Base-by-base conservation (phyloP, 768 basidiomycete genomes). In the Leccinum barrowsii region DNA sequence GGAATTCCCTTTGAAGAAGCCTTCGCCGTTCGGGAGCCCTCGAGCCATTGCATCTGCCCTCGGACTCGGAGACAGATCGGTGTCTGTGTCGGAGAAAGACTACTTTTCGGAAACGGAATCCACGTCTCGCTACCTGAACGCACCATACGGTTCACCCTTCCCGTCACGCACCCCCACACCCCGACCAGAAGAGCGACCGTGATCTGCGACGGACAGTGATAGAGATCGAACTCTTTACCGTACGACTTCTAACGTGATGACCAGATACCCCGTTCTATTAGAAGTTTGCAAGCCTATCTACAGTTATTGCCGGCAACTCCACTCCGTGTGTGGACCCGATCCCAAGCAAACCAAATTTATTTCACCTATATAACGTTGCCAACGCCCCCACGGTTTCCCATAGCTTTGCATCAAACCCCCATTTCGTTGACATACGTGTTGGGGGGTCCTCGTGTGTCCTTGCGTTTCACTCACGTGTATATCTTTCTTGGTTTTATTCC, bases 21-120 rank as follows among this genome's bases (percentile, higher is more conserved):
- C 76, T 37, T 77, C 78, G 22, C 75, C 80, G 5, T 82, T 82
- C 61, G 79, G 77, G 21, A 82, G 78, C 59, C 80, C 82, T 3
- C 77, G 76, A 44, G 76, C 76, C 21, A 74, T 84, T 58, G 80
- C 82, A 10, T 77, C 76, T 57, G 80, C 82, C 10, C 76, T 85
- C 47, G 79, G 78, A 12, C 63, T 81, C 21, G 63, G 62, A 46
- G 77, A 65, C 7, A 75, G 65, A 56, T 52, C 70, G 15, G 65
- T 59, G n/a, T 49, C 64, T 12, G 37, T 60, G 46, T 64, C 66
- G 15, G 70, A 70, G 40, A 70, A 70, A 1, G 68, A 70, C 15
- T 68, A 74, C 60, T 81, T 79, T 60, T 65, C 66, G 4, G 71
- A 77, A 65, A 80, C 73, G 68, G 63, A 71, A 56, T 73, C 75